These are phyloP conservation scores for Emmonsiellopsis sp. DNA, from an alignment of 2,329 filamentous ascomycete species.

Conservation along the genomic window DNA sequence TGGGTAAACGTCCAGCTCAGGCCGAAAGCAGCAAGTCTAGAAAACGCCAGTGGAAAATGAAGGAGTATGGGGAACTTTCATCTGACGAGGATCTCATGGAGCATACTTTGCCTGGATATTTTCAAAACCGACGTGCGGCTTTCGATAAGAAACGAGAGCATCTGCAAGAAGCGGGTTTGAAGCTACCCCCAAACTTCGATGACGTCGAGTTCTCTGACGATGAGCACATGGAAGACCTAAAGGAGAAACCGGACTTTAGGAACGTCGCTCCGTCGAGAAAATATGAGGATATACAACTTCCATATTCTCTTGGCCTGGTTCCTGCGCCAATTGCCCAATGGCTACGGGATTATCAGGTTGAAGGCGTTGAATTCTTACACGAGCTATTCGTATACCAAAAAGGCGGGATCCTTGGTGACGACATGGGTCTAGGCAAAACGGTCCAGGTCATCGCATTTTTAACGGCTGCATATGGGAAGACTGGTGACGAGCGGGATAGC, in stretches of 20 bases:
- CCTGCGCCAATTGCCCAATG: constrained; percentile 87
- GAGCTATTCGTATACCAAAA: constrained; percentile 83
- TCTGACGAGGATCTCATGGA: constrained; percentile 48
- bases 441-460: constrained; percentile 92
- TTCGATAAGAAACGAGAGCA: constrained; percentile 56
- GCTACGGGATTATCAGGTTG: constrained; percentile 81
- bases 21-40: constrained; percentile 16
- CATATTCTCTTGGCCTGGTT: constrained; percentile 68
- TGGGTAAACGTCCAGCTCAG: constrained; percentile 23
- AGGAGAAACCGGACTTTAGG: constrained; percentile 62
- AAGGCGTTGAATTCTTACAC: constrained; percentile 77
- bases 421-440: constrained; percentile 96
- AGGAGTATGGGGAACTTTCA: constrained; percentile 37
- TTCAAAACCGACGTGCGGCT: constrained; percentile 55
- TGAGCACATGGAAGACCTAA: constrained; percentile 50
- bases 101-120: constrained; percentile 59
- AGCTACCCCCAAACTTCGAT: constrained; percentile 66
- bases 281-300: constrained; percentile 67
- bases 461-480: constrained; percentile 87
- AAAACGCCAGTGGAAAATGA: constrained; percentile 23
- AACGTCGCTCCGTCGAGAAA: constrained; percentile 53
- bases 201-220: constrained; percentile 68
- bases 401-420: constrained; percentile 84
- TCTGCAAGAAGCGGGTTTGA: constrained; percentile 59
- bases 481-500: constrained; percentile 71